Evolutionary conservation across 1,284 basidiomycete genomes (phyloP), one percentile per base, ranked within the genome.

Genomic region (Puccinia triticina): DNA sequence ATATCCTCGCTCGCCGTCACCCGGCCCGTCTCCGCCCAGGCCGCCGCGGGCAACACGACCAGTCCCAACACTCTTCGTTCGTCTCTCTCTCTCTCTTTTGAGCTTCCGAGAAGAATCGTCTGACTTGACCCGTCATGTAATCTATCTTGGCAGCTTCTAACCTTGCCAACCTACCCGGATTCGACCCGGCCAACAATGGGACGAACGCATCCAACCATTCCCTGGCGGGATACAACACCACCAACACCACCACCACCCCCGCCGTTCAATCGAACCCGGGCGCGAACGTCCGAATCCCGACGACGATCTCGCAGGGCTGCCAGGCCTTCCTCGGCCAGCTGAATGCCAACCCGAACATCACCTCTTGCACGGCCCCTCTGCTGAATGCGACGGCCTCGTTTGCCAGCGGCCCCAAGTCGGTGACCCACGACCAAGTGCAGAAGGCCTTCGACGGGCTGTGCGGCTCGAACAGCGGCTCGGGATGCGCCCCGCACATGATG

Each of bases 351-450:
- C 46, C 71, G 7, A 48, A 82, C 40, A 73, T 82, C 26, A 82
- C 72, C 32, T 34, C 71, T 26, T 82, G 80, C 50, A 82, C 72
- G 0, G 61, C 61, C 26, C 80, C 80, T 23, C 37, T 82, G 10
- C 50, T 75, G n/a, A 74, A 82, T 50, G 80, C 80, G 2, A 82
- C 80, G 16, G 34, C 71, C 48, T 82, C 80, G 3, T 75, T 82
- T 46, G 55, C 71, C 12, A 46, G 26, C 29, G 80, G 80, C 11
- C 59, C 80, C 50, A 32, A 64, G 23, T 50, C 72, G 72, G 80
- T 75, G 29, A 82, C 59, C 21, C 59, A 43, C 8, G 80, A 64
- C 40, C 80, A 82, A 69, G 80, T 82, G 34, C 61, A 82, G n/a
- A 55, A 61, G 4, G 72, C 80, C 4, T 75, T 82, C 26, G 59